Evolutionary conservation across 148 eudicot species (phyloP).

Genomic region (Rhododendron mucronatum): DNA sequence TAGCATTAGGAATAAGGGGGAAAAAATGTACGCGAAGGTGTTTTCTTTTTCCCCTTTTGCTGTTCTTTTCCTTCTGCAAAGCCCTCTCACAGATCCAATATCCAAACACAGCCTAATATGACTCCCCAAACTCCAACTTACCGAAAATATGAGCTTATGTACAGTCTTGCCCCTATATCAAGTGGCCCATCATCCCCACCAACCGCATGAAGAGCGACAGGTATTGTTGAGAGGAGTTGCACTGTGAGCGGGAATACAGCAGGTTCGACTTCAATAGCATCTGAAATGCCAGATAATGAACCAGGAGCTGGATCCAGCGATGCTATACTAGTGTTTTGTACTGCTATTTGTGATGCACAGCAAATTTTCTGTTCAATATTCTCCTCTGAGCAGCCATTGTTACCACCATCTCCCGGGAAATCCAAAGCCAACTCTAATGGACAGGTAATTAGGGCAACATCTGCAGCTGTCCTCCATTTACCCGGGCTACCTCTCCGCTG

Average conservation of each 20-base stretch:
- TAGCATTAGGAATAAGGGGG: neutral
- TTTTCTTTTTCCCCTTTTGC: neutral
- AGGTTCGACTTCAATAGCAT: slow-evolving; percentile 34
- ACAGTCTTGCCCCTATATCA: slow-evolving; percentile 79
- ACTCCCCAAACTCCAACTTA: slow-evolving; percentile 16
- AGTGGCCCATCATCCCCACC: slow-evolving; percentile 88
- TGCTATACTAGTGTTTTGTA: slow-evolving; percentile 4
- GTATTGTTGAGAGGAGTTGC: slow-evolving; percentile 60
- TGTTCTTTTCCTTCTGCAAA: neutral
- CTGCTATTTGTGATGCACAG: slow-evolving; percentile 7
- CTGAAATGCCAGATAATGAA: neutral
- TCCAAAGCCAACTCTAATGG: slow-evolving; percentile 37
- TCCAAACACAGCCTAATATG: neutral
- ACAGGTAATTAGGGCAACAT: slow-evolving; percentile 49
- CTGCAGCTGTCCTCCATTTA: slow-evolving; percentile 53
- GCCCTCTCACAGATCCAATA: neutral
- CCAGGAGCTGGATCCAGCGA: neutral
- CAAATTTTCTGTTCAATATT: neutral
- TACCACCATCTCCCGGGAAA: slow-evolving; percentile 5
- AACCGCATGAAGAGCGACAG: slow-evolving; percentile 75
- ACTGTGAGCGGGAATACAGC: slow-evolving; percentile 63
- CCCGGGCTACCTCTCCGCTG: slow-evolving; percentile 51
- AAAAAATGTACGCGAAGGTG: neutral
- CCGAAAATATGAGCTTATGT: slow-evolving; percentile 57
- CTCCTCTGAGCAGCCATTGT: neutral